These are phyloP conservation scores for Pulveroboletus sp. DNA, from an alignment of 768 basidiomycete genomes.

Conservation along the genomic window DNA sequence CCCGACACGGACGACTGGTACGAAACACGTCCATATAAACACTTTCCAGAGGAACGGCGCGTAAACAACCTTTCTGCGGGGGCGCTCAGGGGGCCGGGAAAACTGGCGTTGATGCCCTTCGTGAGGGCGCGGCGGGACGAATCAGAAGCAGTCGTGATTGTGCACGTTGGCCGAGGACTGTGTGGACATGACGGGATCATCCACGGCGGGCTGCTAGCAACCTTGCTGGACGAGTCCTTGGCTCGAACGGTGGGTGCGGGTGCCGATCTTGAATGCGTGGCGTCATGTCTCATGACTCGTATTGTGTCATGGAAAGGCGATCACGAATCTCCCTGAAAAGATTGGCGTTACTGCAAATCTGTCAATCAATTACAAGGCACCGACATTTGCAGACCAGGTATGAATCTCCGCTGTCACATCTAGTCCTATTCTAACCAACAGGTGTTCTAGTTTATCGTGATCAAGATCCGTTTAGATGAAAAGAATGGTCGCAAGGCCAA, in stretches of 20 bases:
- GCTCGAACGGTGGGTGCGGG: slow-evolving; percentile 64
- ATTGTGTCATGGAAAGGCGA: slow-evolving; percentile 53
- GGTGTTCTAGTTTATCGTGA: slow-evolving; percentile 69
- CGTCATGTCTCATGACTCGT: not conserved
- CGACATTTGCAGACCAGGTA: slow-evolving; percentile 87
- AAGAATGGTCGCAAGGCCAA: slow-evolving; percentile 74
- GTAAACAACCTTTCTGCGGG: slow-evolving; percentile 86
- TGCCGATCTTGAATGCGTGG: not conserved
- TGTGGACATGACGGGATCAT: slow-evolving; percentile 96
- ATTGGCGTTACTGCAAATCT: slow-evolving; percentile 93
- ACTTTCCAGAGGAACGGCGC: slow-evolving; percentile 66
- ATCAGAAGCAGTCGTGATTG: slow-evolving; percentile 61
- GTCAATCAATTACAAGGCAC: slow-evolving; percentile 77
- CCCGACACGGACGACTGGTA: slow-evolving; percentile 65
- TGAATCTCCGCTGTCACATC: not conserved
- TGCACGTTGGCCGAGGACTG: slow-evolving; percentile 83
- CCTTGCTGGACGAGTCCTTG: slow-evolving; percentile 82
- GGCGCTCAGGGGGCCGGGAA: slow-evolving; percentile 83
- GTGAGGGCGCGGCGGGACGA: slow-evolving; percentile 76
- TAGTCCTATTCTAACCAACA: not conserved
- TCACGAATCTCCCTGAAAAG: slow-evolving; percentile 80
- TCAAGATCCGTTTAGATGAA: slow-evolving; percentile 65
- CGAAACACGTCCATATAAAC: slow-evolving; percentile 70
- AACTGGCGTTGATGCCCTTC: slow-evolving; percentile 76
- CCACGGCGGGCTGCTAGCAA: slow-evolving; percentile 91